Conservation (phyloP, 257 asterid genomes). For the Rubia yunnanensis region DNA sequence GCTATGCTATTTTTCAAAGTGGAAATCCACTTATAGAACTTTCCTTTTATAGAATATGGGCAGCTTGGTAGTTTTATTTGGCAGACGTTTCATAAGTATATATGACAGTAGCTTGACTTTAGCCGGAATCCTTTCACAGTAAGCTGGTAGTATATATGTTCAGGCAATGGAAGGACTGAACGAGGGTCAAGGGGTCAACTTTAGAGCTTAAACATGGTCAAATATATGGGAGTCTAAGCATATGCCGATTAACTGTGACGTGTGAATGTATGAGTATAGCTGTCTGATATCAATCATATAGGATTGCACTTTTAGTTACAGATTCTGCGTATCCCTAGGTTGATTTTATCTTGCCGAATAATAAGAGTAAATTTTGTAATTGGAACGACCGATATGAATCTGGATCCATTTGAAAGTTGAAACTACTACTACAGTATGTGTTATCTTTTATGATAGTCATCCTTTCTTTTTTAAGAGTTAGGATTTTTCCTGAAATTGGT, state of each 20-base stretch:
- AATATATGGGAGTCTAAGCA: not conserved
- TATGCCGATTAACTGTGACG: not conserved
- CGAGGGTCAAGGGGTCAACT: not conserved
- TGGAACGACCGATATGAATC: not conserved
- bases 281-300: not conserved
- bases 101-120: not conserved
- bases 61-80: not conserved
- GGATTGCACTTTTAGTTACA: not conserved
- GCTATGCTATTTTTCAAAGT: not conserved
- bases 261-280: not conserved
- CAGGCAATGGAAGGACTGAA: not conserved
- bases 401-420: not conserved
- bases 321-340: not conserved
- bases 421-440: not conserved
- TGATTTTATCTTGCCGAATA: not conserved
- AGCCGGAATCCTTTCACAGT: not conserved
- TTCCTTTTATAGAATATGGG: not conserved
- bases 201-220: not conserved
- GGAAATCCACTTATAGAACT: not conserved
- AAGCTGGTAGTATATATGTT: not conserved
- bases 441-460: not conserved
- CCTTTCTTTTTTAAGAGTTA: not conserved
- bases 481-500: not conserved
- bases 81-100: not conserved
- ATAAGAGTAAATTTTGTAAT: not conserved